Conservation (phyloP, 768 basidiomycete genomes). For the Mycena kentingensis region DNA sequence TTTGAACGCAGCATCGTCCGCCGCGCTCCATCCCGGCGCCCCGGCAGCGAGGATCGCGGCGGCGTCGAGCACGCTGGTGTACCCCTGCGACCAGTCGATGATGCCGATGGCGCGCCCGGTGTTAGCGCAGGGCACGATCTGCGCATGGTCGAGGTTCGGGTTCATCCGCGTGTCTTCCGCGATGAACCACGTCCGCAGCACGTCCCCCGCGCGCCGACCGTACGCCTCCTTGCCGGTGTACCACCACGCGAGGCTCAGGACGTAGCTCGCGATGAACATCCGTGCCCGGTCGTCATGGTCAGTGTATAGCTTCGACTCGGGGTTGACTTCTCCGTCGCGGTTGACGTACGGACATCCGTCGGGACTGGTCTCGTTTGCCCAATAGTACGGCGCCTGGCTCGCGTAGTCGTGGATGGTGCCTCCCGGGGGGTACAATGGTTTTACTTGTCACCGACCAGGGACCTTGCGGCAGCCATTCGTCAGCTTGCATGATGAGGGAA, state of each 20-base stretch:
- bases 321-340: slow-evolving; percentile 35
- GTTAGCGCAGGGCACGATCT: slow-evolving; percentile 25
- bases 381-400: slow-evolving; percentile 15
- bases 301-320: slow-evolving; percentile 5
- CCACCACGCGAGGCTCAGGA: slow-evolving; percentile 40
- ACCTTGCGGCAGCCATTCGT: slow-evolving; percentile 13
- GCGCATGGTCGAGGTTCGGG: slow-evolving; percentile 43
- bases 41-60: slow-evolving; percentile 16
- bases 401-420: slow-evolving; percentile 16
- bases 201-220: slow-evolving; percentile 32
- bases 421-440: background rate
- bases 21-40: slow-evolving; percentile 11
- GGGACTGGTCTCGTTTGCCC: slow-evolving; percentile 28
- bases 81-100: slow-evolving; percentile 16
- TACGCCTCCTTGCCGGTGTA: slow-evolving; percentile 37
- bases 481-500: slow-evolving; percentile 12
- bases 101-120: slow-evolving; percentile 15
- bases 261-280: slow-evolving; percentile 43
- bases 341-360: slow-evolving; percentile 39
- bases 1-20: slow-evolving; percentile 7
- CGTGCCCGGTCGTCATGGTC: slow-evolving; percentile 36
- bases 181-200: slow-evolving; percentile 45
- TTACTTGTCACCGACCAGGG: slow-evolving; percentile 18
- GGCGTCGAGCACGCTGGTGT: slow-evolving; percentile 14
- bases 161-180: slow-evolving; percentile 41